Conservation (phyloP, 352 stramenopile species). For the Elongisporangium prolatum region DNA sequence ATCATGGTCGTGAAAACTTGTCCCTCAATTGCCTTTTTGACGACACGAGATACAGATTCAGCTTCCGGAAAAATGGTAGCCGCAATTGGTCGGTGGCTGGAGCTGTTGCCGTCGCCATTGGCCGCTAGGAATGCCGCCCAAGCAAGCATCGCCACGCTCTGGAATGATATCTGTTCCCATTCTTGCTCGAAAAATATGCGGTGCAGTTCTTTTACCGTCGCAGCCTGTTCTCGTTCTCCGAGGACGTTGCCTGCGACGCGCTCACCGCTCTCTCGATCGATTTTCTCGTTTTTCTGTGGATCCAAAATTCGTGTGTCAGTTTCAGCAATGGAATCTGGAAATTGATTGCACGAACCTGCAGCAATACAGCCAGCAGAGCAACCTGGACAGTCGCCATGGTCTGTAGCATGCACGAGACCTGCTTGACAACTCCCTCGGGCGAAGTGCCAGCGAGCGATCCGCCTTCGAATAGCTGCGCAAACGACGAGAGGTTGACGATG, state of each 20-base stretch:
- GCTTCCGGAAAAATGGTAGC: slow-evolving; percentile 52
- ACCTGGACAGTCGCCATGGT: slow-evolving; percentile 71
- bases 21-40: slow-evolving; percentile 67
- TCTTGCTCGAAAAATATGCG: slow-evolving; percentile 50
- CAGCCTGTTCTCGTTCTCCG: slow-evolving; percentile 31
- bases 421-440: slow-evolving; percentile 60
- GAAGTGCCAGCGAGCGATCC: slow-evolving; percentile 56
- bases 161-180: slow-evolving; percentile 64
- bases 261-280: slow-evolving; percentile 59
- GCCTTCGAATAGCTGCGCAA: slow-evolving; percentile 68
- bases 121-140: slow-evolving; percentile 63
- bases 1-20: slow-evolving; percentile 66
- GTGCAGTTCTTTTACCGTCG: slow-evolving; percentile 58
- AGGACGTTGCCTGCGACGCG: slow-evolving; percentile 37
- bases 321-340: not conserved
- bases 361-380: slow-evolving; percentile 50
- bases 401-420: slow-evolving; percentile 73
- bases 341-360: slow-evolving; percentile 18
- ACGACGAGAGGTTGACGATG: slow-evolving; percentile 78
- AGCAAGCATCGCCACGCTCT: slow-evolving; percentile 72
- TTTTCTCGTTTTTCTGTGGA: slow-evolving; percentile 42
- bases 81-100: slow-evolving; percentile 11
- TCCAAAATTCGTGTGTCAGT: no score
- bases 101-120: slow-evolving; percentile 24
- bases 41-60: slow-evolving; percentile 39